Base-by-base conservation (phyloP, 2,329 filamentous ascomycete genomes). In the Pyrenophora teres region DNA sequence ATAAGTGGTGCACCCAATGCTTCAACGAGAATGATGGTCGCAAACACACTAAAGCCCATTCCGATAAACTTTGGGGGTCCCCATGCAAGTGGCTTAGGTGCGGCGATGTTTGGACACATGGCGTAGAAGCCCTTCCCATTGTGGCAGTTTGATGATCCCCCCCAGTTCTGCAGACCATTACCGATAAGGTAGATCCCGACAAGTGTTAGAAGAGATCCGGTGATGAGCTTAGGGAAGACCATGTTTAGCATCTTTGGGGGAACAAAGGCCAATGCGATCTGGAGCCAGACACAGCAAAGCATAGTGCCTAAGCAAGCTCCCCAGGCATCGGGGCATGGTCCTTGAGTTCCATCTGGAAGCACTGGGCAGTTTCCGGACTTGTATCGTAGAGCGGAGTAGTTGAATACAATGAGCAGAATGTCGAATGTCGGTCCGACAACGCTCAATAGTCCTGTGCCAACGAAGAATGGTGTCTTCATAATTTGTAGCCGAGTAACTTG, bases 201-300 rank as follows among this genome's bases (percentile, higher is more conserved):
- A 8, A 68, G 56, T 1, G 62, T 55, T 2, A 69, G 46, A 2
- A 67, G 47, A 15, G 55, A 56, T 3, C 66, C 64, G 9, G 65
- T 69, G 18, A 69, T 60, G 9, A 65, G 56, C 45, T 67, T 66
- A 1, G 66, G 64, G 27, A 69, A 68, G 10, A 68, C 16, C 8
- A 46, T 57, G 38, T 66, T 65, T 3, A 69, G 45, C 1, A 60
- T 47, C 35, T 54, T 62, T 1, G 65, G 64, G 7, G 65, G 65
- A 1, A 69, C 62, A 18, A 69, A 64, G 15, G 63, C 57, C 59
- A 68, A 60, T 18, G 46, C 52, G 31, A 60, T 52, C 25, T 62
- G 60, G 4, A 67, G 56, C 63, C 75, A 78, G 4, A 77, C 76
- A 4, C 76, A 78, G 52, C 77, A 79, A 9, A 79, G 64, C 57